Evolutionary conservation across 2,329 filamentous ascomycete species (phyloP).

Genomic region (Phyllosticta paracitricarpa): DNA sequence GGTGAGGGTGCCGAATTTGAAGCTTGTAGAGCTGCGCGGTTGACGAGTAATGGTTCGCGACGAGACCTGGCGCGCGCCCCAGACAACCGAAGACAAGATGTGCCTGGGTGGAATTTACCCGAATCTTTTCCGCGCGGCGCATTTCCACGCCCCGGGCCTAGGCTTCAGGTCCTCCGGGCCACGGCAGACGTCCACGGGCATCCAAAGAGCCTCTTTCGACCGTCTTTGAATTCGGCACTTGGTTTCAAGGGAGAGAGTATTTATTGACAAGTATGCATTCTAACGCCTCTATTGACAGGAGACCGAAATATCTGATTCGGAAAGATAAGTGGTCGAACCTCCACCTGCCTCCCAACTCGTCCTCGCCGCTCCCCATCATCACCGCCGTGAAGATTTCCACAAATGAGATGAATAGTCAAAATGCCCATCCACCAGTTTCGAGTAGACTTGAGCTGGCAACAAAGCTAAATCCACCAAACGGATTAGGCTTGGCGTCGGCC

Average conservation of each 20-base stretch:
- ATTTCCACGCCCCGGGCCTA: too few species aligned
- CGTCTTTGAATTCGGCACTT: too few species aligned
- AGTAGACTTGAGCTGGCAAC: conserved; percentile 43
- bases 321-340: too few species aligned
- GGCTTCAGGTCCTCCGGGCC: too few species aligned
- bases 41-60: not conserved
- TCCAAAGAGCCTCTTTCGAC: too few species aligned
- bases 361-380: not conserved
- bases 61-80: not conserved
- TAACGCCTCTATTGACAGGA: too few species aligned
- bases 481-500: conserved; percentile 30
- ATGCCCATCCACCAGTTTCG: conserved; percentile 19
- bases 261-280: too few species aligned
- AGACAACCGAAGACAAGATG: not conserved
- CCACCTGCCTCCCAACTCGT: too few species aligned
- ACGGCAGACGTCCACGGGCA: too few species aligned
- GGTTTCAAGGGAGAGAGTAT: too few species aligned
- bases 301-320: too few species aligned
- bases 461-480: conserved; percentile 45
- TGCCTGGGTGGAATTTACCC: not conserved
- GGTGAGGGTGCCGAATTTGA: not conserved
- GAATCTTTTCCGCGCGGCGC: not conserved
- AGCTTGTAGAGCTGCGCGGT: not conserved
- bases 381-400: not conserved
- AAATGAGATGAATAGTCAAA: conserved; percentile 4